phyloP scores from a whole-genome alignment of 257 asterid genomes.

The Ehretia macrophylla region DNA sequence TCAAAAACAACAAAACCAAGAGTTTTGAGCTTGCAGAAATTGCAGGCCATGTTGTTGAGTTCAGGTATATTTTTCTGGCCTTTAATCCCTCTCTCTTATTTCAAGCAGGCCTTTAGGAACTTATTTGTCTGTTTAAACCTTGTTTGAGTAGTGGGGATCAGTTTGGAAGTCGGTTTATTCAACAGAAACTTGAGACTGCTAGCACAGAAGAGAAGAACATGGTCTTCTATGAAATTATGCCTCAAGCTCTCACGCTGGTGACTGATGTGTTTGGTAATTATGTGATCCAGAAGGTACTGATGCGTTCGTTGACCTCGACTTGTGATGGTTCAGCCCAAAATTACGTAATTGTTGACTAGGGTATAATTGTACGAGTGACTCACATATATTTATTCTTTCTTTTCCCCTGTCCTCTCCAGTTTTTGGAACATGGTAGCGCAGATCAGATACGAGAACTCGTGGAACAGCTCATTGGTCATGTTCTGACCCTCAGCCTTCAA shows the following conservation, averaged over 20 bases:
- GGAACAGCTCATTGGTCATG: slow-evolving; percentile 62
- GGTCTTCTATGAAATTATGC: slow-evolving; percentile 78
- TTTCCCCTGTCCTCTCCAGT: slow-evolving; percentile 37
- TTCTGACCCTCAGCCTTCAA: slow-evolving; percentile 72
- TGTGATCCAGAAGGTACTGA: slow-evolving; percentile 74
- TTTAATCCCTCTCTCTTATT: neutral
- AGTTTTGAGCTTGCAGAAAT: slow-evolving; percentile 72
- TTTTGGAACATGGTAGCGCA: slow-evolving; percentile 72
- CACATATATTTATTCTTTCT: slow-evolving; percentile 7
- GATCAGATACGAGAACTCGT: slow-evolving; percentile 66
- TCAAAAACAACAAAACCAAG: slow-evolving; percentile 63
- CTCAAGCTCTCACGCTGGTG: slow-evolving; percentile 65
- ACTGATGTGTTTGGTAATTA: slow-evolving; percentile 92
- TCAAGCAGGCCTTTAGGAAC: neutral
- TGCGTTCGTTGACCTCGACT: neutral
- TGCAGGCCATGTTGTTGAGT: slow-evolving; percentile 77
- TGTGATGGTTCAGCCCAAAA: neutral
- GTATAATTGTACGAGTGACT: neutral
- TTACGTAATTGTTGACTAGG: neutral
- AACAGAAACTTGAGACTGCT: slow-evolving; percentile 81
- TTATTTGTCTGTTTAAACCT: slow-evolving; percentile 4
- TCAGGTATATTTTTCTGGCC: slow-evolving; percentile 44
- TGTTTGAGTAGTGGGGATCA: slow-evolving; percentile 66
- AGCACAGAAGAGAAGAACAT: slow-evolving; percentile 61
- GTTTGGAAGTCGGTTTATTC: slow-evolving; percentile 81